Percentiles rank a stretch among this genome's conserved stretches.
These are phyloP conservation scores for Paramecium tetraurelia DNA, from an alignment of 73 alveolate species.

Conservation along the genomic window DNA sequence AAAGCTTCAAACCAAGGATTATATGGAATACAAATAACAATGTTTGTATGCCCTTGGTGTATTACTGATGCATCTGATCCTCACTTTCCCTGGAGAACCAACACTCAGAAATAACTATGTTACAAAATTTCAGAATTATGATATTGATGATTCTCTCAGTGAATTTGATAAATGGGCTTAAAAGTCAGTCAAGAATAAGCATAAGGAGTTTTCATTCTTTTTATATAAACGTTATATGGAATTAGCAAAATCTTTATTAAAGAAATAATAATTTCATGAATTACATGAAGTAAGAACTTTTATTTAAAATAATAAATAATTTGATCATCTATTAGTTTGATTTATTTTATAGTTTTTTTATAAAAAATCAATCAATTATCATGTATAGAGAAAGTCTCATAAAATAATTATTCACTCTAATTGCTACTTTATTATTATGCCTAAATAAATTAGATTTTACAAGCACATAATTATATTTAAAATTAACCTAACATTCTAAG, in stretches of 20 bases:
- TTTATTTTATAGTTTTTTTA: background rate
- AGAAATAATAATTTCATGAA: background rate
- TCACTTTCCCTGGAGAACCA: constrained; percentile 27
- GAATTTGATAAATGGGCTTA: background rate
- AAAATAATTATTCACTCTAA: background rate
- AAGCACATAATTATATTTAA: background rate
- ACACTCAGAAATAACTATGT: background rate
- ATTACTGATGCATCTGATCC: background rate
- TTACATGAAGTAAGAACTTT: background rate
- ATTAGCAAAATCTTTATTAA: background rate
- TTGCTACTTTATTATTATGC: background rate
- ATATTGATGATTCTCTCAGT: background rate
- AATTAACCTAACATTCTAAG: background rate
- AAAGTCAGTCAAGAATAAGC: background rate
- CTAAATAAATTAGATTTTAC: background rate
- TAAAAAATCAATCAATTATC: background rate
- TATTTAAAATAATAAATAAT: background rate
- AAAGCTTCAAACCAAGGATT: background rate
- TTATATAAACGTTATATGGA: background rate
- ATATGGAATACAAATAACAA: background rate
- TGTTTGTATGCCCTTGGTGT: background rate
- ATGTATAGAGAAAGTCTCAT: background rate
- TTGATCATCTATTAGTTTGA: background rate
- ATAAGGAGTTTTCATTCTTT: constrained; percentile 22
- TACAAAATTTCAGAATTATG: background rate